A percentile compares a stretch with the other conserved stretches of the same genome.
Conservation (phyloP, 1,284 basidiomycete genomes). For the Trichosporon asahii region DNA sequence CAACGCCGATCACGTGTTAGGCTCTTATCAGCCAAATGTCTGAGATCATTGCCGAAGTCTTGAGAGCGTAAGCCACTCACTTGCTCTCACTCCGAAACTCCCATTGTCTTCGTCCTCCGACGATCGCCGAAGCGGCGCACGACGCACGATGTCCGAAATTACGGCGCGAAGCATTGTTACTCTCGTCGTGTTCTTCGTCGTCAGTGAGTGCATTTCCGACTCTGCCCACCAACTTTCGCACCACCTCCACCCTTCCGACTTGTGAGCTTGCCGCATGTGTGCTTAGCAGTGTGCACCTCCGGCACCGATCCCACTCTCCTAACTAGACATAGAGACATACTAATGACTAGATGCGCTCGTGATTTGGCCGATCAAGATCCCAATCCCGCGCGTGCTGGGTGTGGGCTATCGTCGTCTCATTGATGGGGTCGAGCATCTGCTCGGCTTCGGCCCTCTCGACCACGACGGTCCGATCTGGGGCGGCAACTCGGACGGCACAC, state of each 20-base stretch:
- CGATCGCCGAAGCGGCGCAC: background rate
- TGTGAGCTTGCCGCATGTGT: no score
- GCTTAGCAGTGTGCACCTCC: no score
- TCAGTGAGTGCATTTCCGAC: constrained; percentile 58
- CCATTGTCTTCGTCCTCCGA: background rate
- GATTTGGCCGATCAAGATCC: constrained; percentile 20
- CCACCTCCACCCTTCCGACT: no score
- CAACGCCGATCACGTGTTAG: background rate
- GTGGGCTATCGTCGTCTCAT: background rate
- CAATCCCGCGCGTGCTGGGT: constrained; percentile 7
- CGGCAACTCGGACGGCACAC: constrained; percentile 7
- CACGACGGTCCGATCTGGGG: background rate
- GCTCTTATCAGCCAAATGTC: background rate
- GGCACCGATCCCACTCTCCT: no score
- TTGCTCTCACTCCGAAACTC: background rate
- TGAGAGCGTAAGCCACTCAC: background rate
- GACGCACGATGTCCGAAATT: constrained; percentile 21
- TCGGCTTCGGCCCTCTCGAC: background rate
- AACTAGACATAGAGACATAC: no score
- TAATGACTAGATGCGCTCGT: constrained; percentile 24
- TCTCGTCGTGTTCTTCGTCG: constrained; percentile 67
- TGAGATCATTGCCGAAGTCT: background rate
- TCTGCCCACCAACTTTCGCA: background rate
- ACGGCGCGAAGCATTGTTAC: constrained; percentile 59
- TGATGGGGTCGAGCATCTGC: background rate